Evolutionary conservation across 306 rosid genomes (phyloP).

Genomic region (Dalbergia cultrata): DNA sequence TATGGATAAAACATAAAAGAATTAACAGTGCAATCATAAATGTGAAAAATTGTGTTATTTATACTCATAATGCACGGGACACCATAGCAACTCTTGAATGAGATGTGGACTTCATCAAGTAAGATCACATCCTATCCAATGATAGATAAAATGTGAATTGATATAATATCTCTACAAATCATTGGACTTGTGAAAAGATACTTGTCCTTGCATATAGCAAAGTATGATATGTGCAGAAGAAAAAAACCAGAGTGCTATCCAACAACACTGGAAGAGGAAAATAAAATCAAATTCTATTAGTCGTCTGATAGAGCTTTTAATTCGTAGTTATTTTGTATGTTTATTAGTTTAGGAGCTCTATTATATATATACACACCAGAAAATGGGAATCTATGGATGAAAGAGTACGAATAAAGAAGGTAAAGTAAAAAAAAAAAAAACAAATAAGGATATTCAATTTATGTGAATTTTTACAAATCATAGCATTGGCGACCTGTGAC

Average conservation of each 20-base stretch:
- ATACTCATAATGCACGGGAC: no score
- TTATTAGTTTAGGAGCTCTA: no score
- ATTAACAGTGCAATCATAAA: background rate
- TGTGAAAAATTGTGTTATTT: background rate
- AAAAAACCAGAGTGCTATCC: background rate
- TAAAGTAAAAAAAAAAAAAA: background rate
- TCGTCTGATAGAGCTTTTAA: no score
- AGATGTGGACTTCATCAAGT: no score
- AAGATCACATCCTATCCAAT: no score
- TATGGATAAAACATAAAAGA: background rate
- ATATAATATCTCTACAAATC: no score
- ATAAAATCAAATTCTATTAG: background rate
- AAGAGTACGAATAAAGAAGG: background rate
- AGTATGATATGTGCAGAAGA: background rate
- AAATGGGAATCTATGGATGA: background rate
- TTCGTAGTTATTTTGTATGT: no score
- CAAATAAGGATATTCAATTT: slow-evolving; percentile 21
- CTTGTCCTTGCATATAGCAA: slow-evolving; percentile 7
- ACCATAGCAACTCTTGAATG: no score
- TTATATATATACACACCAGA: no score
- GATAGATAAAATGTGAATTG: no score
- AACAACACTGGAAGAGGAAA: background rate
- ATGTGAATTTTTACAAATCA: slow-evolving; percentile 27
- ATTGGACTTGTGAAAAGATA: no score
- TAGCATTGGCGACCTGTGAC: slow-evolving; percentile 44